Conservation (phyloP, 225 moss, liverwort and hornwort genomes). For the Pseudisothecium myosuroides region DNA sequence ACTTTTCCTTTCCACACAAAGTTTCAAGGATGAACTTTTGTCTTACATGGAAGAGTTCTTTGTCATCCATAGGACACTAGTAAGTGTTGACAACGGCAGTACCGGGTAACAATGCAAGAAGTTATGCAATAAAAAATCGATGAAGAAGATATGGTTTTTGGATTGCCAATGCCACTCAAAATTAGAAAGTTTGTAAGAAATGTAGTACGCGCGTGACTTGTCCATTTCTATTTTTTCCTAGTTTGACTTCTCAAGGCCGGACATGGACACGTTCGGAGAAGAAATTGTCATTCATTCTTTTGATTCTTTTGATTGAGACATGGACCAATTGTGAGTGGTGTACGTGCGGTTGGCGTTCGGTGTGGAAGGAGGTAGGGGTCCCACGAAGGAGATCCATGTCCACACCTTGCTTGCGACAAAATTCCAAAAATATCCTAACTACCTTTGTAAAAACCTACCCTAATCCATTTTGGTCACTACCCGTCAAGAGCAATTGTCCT, state of each 20-base stretch:
- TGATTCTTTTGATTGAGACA: neutral
- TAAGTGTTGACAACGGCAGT: rapidly evolving
- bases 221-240: neutral
- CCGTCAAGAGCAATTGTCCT: no score
- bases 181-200: neutral
- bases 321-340: rapidly evolving
- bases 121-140: neutral
- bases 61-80: no score
- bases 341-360: no score
- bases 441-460: no score
- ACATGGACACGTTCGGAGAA: rapidly evolving
- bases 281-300: neutral
- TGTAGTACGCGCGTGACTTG: rapidly evolving
- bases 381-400: no score
- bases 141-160: neutral
- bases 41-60: neutral
- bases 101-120: no score
- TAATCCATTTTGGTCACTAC: neutral
- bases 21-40: rapidly evolving
- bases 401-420: no score
- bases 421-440: neutral
- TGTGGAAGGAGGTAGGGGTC: rapidly evolving
- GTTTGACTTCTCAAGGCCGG: neutral
- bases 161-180: neutral
- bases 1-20: neutral